Base-by-base conservation (phyloP, 2,329 filamentous ascomycete species). In the Fusarium nygamai region DNA sequence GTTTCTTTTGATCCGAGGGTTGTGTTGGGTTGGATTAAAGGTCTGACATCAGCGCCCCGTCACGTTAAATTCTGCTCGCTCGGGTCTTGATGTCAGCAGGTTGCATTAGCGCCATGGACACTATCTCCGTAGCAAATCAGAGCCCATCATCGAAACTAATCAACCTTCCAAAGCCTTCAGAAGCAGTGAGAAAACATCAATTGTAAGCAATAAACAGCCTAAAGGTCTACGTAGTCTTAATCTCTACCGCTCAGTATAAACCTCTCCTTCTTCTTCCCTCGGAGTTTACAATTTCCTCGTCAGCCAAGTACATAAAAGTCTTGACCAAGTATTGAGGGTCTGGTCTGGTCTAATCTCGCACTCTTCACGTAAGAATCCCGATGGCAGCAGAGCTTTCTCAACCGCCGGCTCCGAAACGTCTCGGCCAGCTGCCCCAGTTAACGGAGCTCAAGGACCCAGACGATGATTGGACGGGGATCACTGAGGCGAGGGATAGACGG, bases 401-500 rank as follows among this genome's bases (percentile, higher is more conserved):
- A 34, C 51, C 54, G 17, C 54, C 61, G 33, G 34, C 53, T 27
- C 67, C 64, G 47, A 65, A 34, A 46, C 60, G 62, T 38, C 38
- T 63, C 56, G 62, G 66, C 16, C 65, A 54, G 24, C 62, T 66
- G 33, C 69, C 74, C 44, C 67, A 70, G 27, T 50, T 74, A 34
- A 50, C 59, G 27, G 76, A 78, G 39, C 24, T 74, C 39, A 61
- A 43, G n/a, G 53, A 48, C 19, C 67, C 76, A 8, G 64, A 75
- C 0, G 76, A 78, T 64, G 76, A 78, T 68, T 78, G 76, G 76
- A 76, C 68, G 19, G 76, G 76, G 8, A 64, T 76, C 16, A 77
- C 73, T n/a, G 67, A 71, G 29, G 48, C 75, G n/a, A 60, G 65
- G 5, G 76, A 78, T 33, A 61, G 76, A 46, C 71, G 76, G 33